Base-by-base conservation (phyloP, 1,284 basidiomycete genomes). In the Ganoderma multipileum region DNA sequence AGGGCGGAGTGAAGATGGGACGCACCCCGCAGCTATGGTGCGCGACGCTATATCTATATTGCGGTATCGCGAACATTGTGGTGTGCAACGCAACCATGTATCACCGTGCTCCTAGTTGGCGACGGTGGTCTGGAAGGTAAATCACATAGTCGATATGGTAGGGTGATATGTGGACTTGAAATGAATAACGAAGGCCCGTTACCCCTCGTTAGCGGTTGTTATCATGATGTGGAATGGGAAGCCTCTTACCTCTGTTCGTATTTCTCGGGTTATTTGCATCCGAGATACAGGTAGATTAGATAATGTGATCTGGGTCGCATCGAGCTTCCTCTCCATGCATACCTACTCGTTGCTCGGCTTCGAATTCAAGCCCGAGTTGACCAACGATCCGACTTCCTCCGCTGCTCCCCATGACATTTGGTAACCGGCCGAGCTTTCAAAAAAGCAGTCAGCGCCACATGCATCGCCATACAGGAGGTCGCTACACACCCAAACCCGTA, bases 391-490 rank as follows among this genome's bases (percentile, higher is more conserved):
- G 0, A 82, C 86, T 16, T 84, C 81, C 33, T 81, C 80, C 2
- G 92, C 91, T 0, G 89, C 89, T 1, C 89, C 92, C 90, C 91
- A 93, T 0, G 90, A 91, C n/a, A 86, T 83, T 72, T 92, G 90
- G 75, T 87, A 93, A 4, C 92, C 92, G 69, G 86, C 86, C 4
- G 90, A 87, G n/a, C 86, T 86, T 73, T 87, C 86, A 41, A 28
- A 23, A 59, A 58, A 44, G 14, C 23, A 44, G 86, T 88, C 68
- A 47, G n/a, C 44, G 14, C 28, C 30, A 68, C 38, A 66, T 28
- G 16, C 36, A 60, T 5, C 44, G 3, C 33, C 33, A 38, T 38
- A 41, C 61, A 28, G 36, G 36, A 65, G 42, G 30, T 44, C n/a
- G 73, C 72, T 9, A 81, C 78, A 41, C 76, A 82, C 69, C 81